Conservation (phyloP, 306 rosid genomes). For the Cicer yamashitae region DNA sequence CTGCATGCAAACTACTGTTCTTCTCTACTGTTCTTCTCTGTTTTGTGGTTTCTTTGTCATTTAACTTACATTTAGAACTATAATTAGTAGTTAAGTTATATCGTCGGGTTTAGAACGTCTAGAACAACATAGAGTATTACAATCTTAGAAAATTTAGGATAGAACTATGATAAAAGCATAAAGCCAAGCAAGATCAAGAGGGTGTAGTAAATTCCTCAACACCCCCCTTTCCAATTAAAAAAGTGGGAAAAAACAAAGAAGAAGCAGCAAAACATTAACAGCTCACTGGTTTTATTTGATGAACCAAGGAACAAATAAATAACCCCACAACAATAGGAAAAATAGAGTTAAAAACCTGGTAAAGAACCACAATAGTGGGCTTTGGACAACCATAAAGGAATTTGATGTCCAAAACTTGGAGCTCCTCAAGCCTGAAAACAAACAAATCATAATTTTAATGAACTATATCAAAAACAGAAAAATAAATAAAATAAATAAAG, state of each 20-base stretch:
- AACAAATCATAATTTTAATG: slow-evolving; percentile 32
- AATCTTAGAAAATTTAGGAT: neutral
- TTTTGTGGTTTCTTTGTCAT: no score
- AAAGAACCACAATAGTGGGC: slow-evolving; percentile 97
- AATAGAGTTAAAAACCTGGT: slow-evolving; percentile 65
- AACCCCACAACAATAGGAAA: slow-evolving; percentile 26
- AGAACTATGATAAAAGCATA: slow-evolving; percentile 5
- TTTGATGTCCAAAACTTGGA: slow-evolving; percentile 95
- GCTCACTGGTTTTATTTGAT: slow-evolving; percentile 16
- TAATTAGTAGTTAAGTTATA: no score
- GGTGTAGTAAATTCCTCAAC: neutral
- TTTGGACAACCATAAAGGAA: slow-evolving; percentile 95
- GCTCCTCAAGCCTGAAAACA: slow-evolving; percentile 97
- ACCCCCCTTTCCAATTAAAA: neutral
- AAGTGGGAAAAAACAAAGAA: neutral
- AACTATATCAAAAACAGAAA: slow-evolving; percentile 16
- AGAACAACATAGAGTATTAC: neutral
- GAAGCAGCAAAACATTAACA: slow-evolving; percentile 11
- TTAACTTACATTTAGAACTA: no score
- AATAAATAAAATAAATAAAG: neutral
- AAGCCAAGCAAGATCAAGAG: neutral
- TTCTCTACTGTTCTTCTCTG: no score
- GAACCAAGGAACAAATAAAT: slow-evolving; percentile 2
- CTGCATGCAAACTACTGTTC: no score
- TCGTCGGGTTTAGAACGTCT: no score